Evolutionary conservation across 2,329 filamentous ascomycete genomes (phyloP).

Genomic region (Sphaerostilbella broomeana): DNA sequence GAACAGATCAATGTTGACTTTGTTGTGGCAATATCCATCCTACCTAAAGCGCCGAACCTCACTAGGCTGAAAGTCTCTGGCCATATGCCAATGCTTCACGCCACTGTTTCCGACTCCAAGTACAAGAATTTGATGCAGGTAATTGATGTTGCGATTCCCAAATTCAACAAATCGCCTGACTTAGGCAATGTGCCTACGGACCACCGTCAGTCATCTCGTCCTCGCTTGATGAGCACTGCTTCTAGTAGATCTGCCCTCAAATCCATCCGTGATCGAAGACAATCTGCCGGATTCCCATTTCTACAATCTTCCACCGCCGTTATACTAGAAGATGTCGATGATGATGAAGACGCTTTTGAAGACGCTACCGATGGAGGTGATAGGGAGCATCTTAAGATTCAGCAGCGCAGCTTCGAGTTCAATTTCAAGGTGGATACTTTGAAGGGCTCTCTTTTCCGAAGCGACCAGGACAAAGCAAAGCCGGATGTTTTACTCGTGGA

Average conservation of each 20-base stretch:
- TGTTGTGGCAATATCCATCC: conserved; percentile 87
- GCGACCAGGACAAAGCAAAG: conserved; percentile 69
- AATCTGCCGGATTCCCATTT: conserved; percentile 69
- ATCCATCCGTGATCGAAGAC: conserved; percentile 43
- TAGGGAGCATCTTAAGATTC: conserved; percentile 59
- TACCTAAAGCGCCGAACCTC: conserved; percentile 91
- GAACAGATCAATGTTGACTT: conserved; percentile 98
- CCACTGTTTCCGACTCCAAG: conserved; percentile 85
- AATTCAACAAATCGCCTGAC: conserved; percentile 50
- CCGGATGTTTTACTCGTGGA: conserved; percentile 82
- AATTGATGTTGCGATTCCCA: conserved; percentile 90
- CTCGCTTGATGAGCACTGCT: conserved; percentile 38
- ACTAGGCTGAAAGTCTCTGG: conserved; percentile 89
- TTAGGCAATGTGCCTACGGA: conserved; percentile 21
- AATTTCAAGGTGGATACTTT: conserved; percentile 93
- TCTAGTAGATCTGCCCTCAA: conserved; percentile 39
- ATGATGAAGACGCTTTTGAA: conserved; percentile 60
- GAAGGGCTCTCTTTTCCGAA: conserved; percentile 84
- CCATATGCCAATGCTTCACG: conserved; percentile 85
- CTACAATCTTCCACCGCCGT: conserved; percentile 66
- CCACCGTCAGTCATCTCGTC: conserved; percentile 26
- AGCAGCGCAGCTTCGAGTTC: conserved; percentile 91
- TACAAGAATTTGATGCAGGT: conserved; percentile 97
- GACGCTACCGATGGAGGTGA: conserved; percentile 55
- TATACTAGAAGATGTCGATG: conserved; percentile 68